Percentiles rank a stretch among this genome's conserved stretches.
Evolutionary conservation across 805 yeast species (phyloP).

Genomic region (Cyberlindnera mississippiensis): DNA sequence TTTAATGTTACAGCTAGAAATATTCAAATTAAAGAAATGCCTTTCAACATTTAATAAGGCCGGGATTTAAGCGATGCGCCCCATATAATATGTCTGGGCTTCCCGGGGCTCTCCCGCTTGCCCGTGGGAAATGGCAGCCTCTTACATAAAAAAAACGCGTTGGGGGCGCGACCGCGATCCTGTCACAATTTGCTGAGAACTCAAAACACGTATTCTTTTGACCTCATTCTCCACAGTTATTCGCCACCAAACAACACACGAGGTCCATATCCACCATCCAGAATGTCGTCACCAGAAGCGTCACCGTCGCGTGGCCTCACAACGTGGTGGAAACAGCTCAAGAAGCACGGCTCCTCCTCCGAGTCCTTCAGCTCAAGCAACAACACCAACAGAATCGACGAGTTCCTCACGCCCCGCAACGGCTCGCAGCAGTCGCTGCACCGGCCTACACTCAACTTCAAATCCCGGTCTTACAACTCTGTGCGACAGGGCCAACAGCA

Average conservation of each 20-base stretch:
- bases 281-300: slow-evolving; percentile 24
- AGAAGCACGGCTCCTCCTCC: slow-evolving; percentile 25
- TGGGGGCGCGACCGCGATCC: slow-evolving; percentile 1
- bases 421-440: slow-evolving; percentile 12
- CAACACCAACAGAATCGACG: slow-evolving; percentile 13
- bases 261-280: not conserved
- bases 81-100: too few species aligned
- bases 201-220: slow-evolving; percentile 2
- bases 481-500: slow-evolving; percentile 17
- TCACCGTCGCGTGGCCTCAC: slow-evolving; percentile 35
- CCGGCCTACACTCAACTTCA: slow-evolving; percentile 33
- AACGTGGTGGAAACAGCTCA: slow-evolving; percentile 40
- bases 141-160: not conserved
- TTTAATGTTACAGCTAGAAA: too few species aligned
- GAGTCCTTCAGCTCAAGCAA: slow-evolving; percentile 18
- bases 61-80: too few species aligned
- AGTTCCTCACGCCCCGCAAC: slow-evolving; percentile 14
- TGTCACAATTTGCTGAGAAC: not conserved
- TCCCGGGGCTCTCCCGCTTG: not conserved
- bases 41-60: too few species aligned
- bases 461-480: slow-evolving; percentile 32
- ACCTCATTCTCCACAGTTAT: too few species aligned
- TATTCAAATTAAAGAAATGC: too few species aligned
- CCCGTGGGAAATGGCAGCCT: not conserved
- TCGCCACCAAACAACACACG: too few species aligned